These are phyloP conservation scores for Monosporascus sp. DNA, from an alignment of 2,329 filamentous ascomycete genomes.

Conservation along the genomic window DNA sequence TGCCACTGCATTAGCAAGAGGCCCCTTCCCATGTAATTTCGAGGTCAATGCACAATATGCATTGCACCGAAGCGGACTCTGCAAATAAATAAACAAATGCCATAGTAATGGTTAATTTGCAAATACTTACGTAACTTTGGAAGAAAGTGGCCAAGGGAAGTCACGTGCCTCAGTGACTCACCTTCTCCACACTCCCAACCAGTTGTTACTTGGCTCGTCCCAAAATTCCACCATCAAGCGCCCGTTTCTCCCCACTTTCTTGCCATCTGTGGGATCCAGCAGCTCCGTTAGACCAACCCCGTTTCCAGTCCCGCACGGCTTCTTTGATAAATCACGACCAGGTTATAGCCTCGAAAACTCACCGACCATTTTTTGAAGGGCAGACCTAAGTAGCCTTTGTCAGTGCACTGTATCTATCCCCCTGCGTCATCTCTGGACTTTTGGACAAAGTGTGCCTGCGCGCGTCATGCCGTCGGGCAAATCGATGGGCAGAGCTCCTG, in stretches of 20 bases:
- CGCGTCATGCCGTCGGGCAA: background rate
- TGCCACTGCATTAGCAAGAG: no score
- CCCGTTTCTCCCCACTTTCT: background rate
- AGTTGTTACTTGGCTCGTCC: background rate
- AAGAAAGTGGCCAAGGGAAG: no score
- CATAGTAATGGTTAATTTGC: no score
- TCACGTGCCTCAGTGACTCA: no score
- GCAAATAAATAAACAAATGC: no score
- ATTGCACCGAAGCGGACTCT: no score
- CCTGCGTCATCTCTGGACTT: background rate
- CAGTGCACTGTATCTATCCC: background rate
- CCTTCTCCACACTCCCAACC: background rate
- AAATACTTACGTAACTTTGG: no score
- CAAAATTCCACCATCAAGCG: background rate
- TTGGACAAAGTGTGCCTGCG: background rate
- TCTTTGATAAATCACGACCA: background rate
- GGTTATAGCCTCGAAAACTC: no score
- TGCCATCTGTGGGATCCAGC: background rate
- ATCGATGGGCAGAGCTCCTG: background rate
- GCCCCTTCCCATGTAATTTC: no score
- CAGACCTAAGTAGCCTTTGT: no score
- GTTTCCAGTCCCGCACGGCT: background rate
- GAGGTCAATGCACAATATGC: no score
- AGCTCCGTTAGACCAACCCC: background rate
- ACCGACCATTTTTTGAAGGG: no score